These are phyloP conservation scores for Guillardia theta DNA, from an alignment of 78 protist genomes.

Conservation along the genomic window DNA sequence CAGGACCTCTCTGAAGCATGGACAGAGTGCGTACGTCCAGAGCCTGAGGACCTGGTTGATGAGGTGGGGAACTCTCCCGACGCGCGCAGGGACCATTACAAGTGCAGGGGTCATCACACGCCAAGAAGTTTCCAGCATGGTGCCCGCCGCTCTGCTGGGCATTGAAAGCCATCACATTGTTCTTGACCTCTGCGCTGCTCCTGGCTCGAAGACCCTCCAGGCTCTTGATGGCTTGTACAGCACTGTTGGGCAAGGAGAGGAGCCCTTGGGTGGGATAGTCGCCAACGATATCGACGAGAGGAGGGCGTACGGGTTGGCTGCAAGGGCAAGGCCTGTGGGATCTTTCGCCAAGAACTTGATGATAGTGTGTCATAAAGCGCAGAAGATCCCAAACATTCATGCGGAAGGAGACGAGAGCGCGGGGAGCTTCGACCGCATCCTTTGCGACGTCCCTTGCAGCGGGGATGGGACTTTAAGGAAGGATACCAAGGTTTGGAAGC, in stretches of 20 bases:
- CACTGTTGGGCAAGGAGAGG: neutral
- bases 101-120: conserved; percentile 19
- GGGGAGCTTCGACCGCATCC: conserved; percentile 79
- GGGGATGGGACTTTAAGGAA: conserved; percentile 98
- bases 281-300: neutral
- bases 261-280: neutral
- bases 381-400: neutral
- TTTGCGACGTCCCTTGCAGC: conserved; percentile 97
- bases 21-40: no score
- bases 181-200: conserved; percentile 4
- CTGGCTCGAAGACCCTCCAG: conserved; percentile 23
- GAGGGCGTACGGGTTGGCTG: neutral
- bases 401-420: neutral
- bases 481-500: conserved; percentile 56
- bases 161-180: neutral
- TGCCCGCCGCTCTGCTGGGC: neutral
- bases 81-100: neutral
- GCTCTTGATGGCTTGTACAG: neutral
- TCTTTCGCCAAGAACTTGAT: neutral
- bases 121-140: neutral
- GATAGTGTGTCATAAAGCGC: neutral
- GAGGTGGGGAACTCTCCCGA: neutral
- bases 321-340: neutral
- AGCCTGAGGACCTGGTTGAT: neutral
- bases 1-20: no score